Evolutionary conservation across 441 rosid species (phyloP), one percentile per base, ranked within the genome.

Genomic region (Arabidopsis lyrata): DNA sequence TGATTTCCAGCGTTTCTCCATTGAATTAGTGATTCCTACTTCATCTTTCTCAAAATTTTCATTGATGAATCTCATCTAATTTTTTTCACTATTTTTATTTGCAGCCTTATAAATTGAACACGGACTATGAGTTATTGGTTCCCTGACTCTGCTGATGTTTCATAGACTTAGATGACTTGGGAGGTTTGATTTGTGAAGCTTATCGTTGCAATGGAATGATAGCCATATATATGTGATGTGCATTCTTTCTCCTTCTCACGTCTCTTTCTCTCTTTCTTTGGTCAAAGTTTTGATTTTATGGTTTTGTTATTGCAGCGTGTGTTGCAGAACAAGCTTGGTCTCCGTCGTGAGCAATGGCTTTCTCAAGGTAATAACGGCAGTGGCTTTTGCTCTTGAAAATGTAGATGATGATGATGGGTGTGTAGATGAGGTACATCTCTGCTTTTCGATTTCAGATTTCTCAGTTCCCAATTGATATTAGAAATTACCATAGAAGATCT

Each of bases 401-500:
- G 20, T 18, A 18, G 20, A 18, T 18, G 20, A 18, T 18, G 20
- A 18, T 18, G 20, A 18, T 18, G 20, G 20, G 20, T 18, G 20
- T 18, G 20, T 96, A 41, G 99, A 96, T 62, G 99, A 96, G 97
- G 98, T 92, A 85, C 79, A 70, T 12, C 38, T 52, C 50, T 55
- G 49, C 57, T 22, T 63, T 34, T 48, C 59, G 38, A 4, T 36
- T 22, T 63, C 22, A 54, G 55, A 31, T 31, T 29, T 61, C 63
- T 36, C 59, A 70, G 50, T 55, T 24, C 39, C 49, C 41, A 29
- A 41, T 5, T 29, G 41, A 54, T 54, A 54, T 38, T 49, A 24
- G 10, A 42, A 42, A 41, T 68, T 39, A 8, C 42, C 42, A 31
- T 18, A 18, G 20, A 18, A 18, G 20, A 18, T 57, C 24, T 18